These are phyloP conservation scores for Kernera saxatilis DNA, from an alignment of 345 rosid genomes.

Conservation along the genomic window DNA sequence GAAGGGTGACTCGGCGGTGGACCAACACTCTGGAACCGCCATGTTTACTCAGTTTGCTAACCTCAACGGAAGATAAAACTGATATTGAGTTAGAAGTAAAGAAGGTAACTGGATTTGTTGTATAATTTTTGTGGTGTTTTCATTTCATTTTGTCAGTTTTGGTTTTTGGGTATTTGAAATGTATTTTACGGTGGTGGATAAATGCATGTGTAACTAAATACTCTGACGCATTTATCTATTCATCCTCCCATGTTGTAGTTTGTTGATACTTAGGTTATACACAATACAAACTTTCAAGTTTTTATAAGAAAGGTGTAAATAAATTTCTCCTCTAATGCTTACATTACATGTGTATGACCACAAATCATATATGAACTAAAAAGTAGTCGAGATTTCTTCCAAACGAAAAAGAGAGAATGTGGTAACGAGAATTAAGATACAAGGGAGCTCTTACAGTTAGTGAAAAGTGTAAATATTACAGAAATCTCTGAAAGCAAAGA, in stretches of 20 bases:
- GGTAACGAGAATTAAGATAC: background rate
- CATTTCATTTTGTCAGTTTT: background rate
- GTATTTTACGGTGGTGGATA: background rate
- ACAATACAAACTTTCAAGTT: background rate
- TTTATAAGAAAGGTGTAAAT: no score
- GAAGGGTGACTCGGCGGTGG: constrained; percentile 30
- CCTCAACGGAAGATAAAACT: constrained; percentile 51
- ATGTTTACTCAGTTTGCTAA: constrained; percentile 49
- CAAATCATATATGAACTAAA: background rate
- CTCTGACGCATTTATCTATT: background rate
- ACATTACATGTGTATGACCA: background rate
- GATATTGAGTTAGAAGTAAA: background rate
- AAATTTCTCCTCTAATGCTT: background rate
- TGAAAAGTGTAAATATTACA: constrained; percentile 10
- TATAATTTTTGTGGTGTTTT: background rate
- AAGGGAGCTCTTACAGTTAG: constrained; percentile 25
- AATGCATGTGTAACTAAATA: background rate
- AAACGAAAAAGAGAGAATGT: background rate
- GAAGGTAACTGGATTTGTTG: background rate
- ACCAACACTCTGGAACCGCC: constrained; percentile 54
- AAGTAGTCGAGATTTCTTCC: background rate
- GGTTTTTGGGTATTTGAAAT: background rate
- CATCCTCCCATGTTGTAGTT: background rate
- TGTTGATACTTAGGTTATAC: constrained; percentile 6
- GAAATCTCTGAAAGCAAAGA: constrained; percentile 15